These are phyloP conservation scores for Lojkania enalia DNA, from an alignment of 2,329 filamentous ascomycete genomes.

Conservation along the genomic window DNA sequence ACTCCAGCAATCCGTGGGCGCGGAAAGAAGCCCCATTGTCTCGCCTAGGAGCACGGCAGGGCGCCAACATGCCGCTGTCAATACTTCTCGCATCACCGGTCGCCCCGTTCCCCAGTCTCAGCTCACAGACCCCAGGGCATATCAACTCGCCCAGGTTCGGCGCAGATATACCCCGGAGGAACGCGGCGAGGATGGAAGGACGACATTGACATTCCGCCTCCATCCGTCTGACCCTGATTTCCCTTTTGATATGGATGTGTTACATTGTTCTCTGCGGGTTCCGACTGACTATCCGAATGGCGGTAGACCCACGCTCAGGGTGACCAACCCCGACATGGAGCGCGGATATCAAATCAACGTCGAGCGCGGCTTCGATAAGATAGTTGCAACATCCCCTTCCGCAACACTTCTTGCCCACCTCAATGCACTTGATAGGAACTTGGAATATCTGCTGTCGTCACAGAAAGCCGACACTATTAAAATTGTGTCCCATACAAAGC, in stretches of 20 bases:
- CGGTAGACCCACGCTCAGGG: slow-evolving; percentile 59
- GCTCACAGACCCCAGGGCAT: slow-evolving; percentile 68
- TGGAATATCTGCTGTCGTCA: slow-evolving; percentile 70
- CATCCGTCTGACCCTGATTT: slow-evolving; percentile 81
- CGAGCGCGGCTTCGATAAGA: slow-evolving; percentile 70
- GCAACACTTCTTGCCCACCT: slow-evolving; percentile 67
- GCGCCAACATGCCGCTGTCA: slow-evolving; percentile 35
- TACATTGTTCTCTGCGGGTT: slow-evolving; percentile 70
- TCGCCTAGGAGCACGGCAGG: slow-evolving; percentile 12
- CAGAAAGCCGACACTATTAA: slow-evolving; percentile 54
- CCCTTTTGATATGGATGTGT: slow-evolving; percentile 71
- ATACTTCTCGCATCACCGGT: slow-evolving; percentile 58
- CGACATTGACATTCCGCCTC: slow-evolving; percentile 66
- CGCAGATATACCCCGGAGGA: slow-evolving; percentile 62
- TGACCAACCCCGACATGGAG: slow-evolving; percentile 69
- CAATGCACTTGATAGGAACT: slow-evolving; percentile 70
- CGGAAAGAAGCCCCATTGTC: slow-evolving; percentile 14
- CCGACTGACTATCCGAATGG: slow-evolving; percentile 64
- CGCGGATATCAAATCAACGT: slow-evolving; percentile 75
- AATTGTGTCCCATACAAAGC: slow-evolving; percentile 16
- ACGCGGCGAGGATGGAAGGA: slow-evolving; percentile 52
- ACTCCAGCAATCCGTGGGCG: slow-evolving; percentile 9
- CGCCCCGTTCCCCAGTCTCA: slow-evolving; percentile 70
- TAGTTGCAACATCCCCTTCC: slow-evolving; percentile 59
- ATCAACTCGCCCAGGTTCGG: slow-evolving; percentile 73